Evolutionary conservation across 169 alveolate species (phyloP).

Genomic region (Cryptosporidium bovis): DNA sequence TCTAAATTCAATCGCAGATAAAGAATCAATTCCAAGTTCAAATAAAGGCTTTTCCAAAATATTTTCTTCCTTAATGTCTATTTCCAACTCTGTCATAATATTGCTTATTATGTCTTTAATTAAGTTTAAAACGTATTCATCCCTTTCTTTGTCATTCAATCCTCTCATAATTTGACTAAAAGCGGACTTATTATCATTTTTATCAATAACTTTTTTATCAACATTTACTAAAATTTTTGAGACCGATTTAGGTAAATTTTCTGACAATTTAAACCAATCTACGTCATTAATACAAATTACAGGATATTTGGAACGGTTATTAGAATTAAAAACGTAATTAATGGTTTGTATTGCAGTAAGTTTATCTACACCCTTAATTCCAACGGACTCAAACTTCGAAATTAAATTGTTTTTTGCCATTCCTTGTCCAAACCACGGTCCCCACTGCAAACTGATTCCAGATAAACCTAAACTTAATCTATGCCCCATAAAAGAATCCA

Average conservation of each 20-base stretch:
- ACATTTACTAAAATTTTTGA: constrained; percentile 28
- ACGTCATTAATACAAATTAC: constrained; percentile 16
- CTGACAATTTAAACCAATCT: constrained; percentile 25
- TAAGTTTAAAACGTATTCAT: constrained; percentile 21
- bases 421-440: constrained; percentile 70
- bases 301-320: neutral
- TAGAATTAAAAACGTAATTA: neutral
- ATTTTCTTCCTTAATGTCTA: neutral
- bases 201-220: neutral
- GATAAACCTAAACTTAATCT: constrained; percentile 37
- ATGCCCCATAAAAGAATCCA: constrained; percentile 57
- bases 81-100: constrained; percentile 3
- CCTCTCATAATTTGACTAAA: neutral
- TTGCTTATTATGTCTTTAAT: constrained; percentile 32
- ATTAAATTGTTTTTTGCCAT: constrained; percentile 30
- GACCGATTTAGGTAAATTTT: constrained; percentile 15
- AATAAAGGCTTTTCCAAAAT: constrained; percentile 69
- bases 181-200: neutral
- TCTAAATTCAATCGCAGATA: constrained; percentile 81
- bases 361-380: constrained; percentile 51
- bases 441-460: constrained; percentile 63
- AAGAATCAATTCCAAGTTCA: constrained; percentile 78
- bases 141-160: constrained; percentile 1
- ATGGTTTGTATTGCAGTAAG: constrained; percentile 25
- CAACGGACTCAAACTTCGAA: constrained; percentile 38